These are phyloP conservation scores for Venustampulla echinocandica DNA, from an alignment of 495 filamentous ascomycete genomes.

Conservation along the genomic window DNA sequence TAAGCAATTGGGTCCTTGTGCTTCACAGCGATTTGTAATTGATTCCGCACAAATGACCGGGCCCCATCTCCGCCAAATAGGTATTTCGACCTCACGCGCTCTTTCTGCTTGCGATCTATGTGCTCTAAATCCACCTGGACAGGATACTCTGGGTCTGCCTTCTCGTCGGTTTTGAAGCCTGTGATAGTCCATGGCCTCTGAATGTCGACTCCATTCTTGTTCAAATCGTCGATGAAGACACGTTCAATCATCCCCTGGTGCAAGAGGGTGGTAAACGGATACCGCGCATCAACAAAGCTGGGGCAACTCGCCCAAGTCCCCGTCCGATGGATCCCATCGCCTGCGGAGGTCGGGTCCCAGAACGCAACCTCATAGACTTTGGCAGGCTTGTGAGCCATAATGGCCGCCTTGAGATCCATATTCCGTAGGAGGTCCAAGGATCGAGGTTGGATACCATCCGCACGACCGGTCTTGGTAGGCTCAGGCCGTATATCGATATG, in stretches of 20 bases:
- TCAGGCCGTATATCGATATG: conserved; percentile 64
- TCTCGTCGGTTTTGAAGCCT: conserved; percentile 53
- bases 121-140: conserved; percentile 63
- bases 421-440: conserved; percentile 69
- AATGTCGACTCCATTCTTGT: conserved; percentile 46
- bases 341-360: conserved; percentile 56
- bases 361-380: conserved; percentile 71
- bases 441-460: conserved; percentile 74
- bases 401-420: conserved; percentile 62
- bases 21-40: conserved; percentile 54
- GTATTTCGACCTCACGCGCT: conserved; percentile 48
- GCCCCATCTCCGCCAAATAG: conserved; percentile 54
- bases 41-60: conserved; percentile 48
- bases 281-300: conserved; percentile 62
- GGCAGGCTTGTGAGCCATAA: conserved; percentile 65
- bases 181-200: conserved; percentile 52
- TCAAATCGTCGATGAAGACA: conserved; percentile 59
- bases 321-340: conserved; percentile 55
- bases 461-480: conserved; percentile 62
- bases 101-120: conserved; percentile 58
- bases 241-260: conserved; percentile 72
- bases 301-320: conserved; percentile 66
- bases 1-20: conserved; percentile 55
- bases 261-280: conserved; percentile 66
- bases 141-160: conserved; percentile 48